Base-by-base conservation (phyloP, 768 basidiomycete species). In the Mycena albidolilacea region DNA sequence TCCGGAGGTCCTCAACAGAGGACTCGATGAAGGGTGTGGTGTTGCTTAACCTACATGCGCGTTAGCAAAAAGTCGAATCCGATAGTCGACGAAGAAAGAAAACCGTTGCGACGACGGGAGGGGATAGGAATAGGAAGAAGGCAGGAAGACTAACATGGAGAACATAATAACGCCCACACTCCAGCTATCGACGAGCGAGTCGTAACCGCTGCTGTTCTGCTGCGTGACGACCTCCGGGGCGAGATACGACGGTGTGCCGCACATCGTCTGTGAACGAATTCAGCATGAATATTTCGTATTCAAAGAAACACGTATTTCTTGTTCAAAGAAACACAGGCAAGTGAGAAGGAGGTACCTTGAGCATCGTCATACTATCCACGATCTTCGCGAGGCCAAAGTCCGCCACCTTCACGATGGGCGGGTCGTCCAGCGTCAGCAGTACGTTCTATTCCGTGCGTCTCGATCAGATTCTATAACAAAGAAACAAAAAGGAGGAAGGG, bases 311-410 rank as follows among this genome's bases (percentile, higher is more conserved):
- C 30, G 30, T 2, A 30, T 30, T 30, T 30, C 30, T 30, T 30
- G 30, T 30, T 30, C 30, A 30, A 67, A 64, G 19, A 17, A 30
- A 21, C 50, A 50, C 30, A 30, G 30, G 55, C 5, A 23, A 11
- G 6, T n/a, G 38, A 48, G 15, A 30, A 6, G 63, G 37, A 81
- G 90, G 17, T 74, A 95, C 95, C 75, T 88, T 88, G 14, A 96
- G 82, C 88, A 93, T 92, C 0, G 94, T 95, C 75, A 90, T 79
- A 74, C 90, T 91, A 74, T 95, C 91, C 30, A 95, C 91, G n/a
- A 93, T 90, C 80, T 99, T 99, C 0, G 97, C 97, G 8, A 98
- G 89, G 5, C 97, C 97, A 79, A 98, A 99, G 81, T 98, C 97
- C 3, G 97, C 97, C 17, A 98, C 92, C 79, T 98, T 98, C 76